A percentile compares a stretch with the other conserved stretches of the same genome.
Evolutionary conservation across 371 early-diverging fungal genomes (phyloP).

Genomic region (Amoeboaphelidium protococcarum): DNA sequence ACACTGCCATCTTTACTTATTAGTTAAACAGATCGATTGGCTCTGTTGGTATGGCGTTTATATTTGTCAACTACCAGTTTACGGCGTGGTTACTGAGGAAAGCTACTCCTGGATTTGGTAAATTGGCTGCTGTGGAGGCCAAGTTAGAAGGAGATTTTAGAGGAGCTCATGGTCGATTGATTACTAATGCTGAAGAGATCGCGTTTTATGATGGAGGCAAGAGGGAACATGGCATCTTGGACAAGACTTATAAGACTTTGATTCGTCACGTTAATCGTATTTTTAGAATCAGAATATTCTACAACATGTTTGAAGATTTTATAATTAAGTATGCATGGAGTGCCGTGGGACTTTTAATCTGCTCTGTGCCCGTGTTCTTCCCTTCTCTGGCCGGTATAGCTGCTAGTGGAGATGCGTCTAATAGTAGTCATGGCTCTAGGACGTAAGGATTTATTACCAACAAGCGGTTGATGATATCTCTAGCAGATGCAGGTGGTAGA

Average conservation of each 20-base stretch:
- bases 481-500: constrained; percentile 71
- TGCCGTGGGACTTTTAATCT: constrained; percentile 63
- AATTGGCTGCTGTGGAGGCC: constrained; percentile 17
- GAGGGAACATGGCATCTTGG: constrained; percentile 23
- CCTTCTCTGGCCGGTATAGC: constrained; percentile 10
- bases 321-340: constrained; percentile 85
- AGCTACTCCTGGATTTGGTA: constrained; percentile 21
- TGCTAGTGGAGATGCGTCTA: too few relatives aligned
- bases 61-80: constrained; percentile 11
- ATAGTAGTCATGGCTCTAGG: constrained; percentile 6
- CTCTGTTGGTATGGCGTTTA: constrained; percentile 12
- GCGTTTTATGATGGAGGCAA: constrained; percentile 22
- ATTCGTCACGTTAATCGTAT: constrained; percentile 56
- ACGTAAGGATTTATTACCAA: constrained; percentile 22
- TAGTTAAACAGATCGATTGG: constrained; percentile 20
- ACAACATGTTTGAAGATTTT: constrained; percentile 70
- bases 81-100: constrained; percentile 16
- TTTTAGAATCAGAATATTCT: constrained; percentile 42
- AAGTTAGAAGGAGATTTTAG: constrained; percentile 20
- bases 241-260: constrained; percentile 36
- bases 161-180: constrained; percentile 17
- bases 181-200: constrained; percentile 25
- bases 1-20: constrained; percentile 22
- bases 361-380: constrained; percentile 74
- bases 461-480: constrained; percentile 34